These are phyloP conservation scores for Craspedostauros australis DNA, from an alignment of 108 stramenopile species.

Conservation along the genomic window DNA sequence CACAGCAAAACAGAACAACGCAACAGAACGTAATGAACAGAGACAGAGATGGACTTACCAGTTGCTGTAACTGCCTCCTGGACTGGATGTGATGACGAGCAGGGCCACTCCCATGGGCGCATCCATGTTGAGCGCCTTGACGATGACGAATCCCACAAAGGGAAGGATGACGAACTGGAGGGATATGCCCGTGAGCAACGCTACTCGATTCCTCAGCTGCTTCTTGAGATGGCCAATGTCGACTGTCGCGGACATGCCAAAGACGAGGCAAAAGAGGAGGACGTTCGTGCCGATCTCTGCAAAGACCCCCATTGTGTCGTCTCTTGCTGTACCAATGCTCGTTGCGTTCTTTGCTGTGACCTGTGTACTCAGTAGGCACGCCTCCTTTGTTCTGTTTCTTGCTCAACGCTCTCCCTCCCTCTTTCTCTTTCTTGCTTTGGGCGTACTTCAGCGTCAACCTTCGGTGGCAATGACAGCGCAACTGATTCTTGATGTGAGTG, in stretches of 20 bases:
- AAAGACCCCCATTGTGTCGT: slow-evolving; percentile 2
- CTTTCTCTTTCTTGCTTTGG: too few relatives aligned
- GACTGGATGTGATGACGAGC: slow-evolving; percentile 65
- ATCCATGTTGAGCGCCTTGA: slow-evolving; percentile 41
- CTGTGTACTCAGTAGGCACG: too few relatives aligned
- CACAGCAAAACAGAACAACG: background rate
- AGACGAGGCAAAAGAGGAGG: slow-evolving; percentile 62
- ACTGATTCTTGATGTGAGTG: too few relatives aligned
- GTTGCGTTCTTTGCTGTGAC: too few relatives aligned
- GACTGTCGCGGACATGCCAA: slow-evolving; percentile 71
- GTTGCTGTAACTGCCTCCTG: slow-evolving; percentile 77
- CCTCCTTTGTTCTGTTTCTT: too few relatives aligned
- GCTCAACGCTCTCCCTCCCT: too few relatives aligned
- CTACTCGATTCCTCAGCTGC: slow-evolving; percentile 48
- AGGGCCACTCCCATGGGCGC: slow-evolving; percentile 56
- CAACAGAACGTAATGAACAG: background rate
- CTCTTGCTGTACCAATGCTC: too few relatives aligned
- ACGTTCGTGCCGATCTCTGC: slow-evolving; percentile 37
- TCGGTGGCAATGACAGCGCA: too few relatives aligned
- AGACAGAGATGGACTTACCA: slow-evolving; percentile 25
- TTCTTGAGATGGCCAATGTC: slow-evolving; percentile 36
- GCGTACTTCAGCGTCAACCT: too few relatives aligned
- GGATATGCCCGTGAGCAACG: slow-evolving; percentile 37
- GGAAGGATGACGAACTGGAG: slow-evolving; percentile 74
- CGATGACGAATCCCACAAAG: slow-evolving; percentile 64